Evolutionary conservation across 352 stramenopile genomes (phyloP).

Genomic region (Blastocystis hominis): DNA sequence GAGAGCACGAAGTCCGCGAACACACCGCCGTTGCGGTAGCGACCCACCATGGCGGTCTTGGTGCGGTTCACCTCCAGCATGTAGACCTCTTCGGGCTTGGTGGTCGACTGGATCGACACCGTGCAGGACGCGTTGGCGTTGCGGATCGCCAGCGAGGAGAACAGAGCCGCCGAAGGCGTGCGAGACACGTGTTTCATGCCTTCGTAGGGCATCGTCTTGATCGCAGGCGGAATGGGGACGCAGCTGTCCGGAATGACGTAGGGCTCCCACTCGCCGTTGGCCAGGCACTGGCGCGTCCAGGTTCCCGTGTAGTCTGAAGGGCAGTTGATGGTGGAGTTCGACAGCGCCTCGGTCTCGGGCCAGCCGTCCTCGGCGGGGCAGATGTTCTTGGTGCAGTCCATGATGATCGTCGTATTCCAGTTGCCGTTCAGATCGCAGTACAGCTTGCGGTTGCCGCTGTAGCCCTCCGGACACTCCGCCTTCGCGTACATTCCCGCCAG

Average conservation of each 20-base stretch:
- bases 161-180: slow-evolving; percentile 13
- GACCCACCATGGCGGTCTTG: neutral
- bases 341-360: neutral
- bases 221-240: neutral
- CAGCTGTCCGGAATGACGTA: slow-evolving; percentile 3
- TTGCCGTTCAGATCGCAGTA: neutral
- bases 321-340: neutral
- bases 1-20: slow-evolving; percentile 26
- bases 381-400: neutral
- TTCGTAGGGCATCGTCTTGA: slow-evolving; percentile 42
- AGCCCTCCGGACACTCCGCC: slow-evolving; percentile 6
- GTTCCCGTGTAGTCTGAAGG: slow-evolving; percentile 20
- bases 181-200: slow-evolving; percentile 34
- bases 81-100: neutral
- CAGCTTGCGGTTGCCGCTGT: neutral
- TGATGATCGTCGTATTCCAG: neutral
- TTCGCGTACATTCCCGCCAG: neutral
- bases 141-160: neutral
- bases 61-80: slow-evolving; percentile 1
- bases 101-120: neutral
- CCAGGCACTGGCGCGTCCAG: slow-evolving; percentile 5
- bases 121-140: neutral
- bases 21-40: slow-evolving; percentile 14
- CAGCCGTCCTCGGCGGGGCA: slow-evolving; percentile 39
- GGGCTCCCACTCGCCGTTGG: slow-evolving; percentile 19